These are phyloP conservation scores for Phytophthora pluvialis DNA, from an alignment of 352 stramenopile genomes.

Conservation along the genomic window DNA sequence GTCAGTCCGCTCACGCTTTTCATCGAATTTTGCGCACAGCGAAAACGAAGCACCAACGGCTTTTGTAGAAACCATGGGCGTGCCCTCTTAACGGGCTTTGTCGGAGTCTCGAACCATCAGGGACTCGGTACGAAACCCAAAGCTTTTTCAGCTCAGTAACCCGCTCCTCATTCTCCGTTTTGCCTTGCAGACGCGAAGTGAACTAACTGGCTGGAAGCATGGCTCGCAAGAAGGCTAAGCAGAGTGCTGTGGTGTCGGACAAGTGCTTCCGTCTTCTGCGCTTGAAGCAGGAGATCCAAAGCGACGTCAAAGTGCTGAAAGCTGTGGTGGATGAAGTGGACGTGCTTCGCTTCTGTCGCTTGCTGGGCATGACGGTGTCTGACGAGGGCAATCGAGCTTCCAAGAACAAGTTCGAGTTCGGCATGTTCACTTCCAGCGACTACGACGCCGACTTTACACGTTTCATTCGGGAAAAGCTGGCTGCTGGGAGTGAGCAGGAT, in stretches of 20 bases:
- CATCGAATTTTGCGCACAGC: neutral
- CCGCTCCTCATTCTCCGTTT: slow-evolving; percentile 24
- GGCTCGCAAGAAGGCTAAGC: slow-evolving; percentile 13
- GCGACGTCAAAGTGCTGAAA: slow-evolving; percentile 66
- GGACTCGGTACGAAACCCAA: neutral
- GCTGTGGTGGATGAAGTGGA: slow-evolving; percentile 68
- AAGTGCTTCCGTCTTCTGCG: slow-evolving; percentile 64
- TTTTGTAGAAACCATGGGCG: neutral
- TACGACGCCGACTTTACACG: slow-evolving; percentile 70
- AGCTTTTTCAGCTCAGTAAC: neutral
- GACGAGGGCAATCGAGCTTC: slow-evolving; percentile 16
- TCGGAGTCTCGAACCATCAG: slow-evolving; percentile 5
- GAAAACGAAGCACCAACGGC: neutral
- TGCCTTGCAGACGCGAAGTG: slow-evolving; percentile 14
- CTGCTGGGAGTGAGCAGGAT: neutral
- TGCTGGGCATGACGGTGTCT: slow-evolving; percentile 47
- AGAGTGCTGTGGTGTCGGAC: neutral
- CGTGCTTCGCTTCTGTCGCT: slow-evolving; percentile 61
- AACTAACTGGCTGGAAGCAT: slow-evolving; percentile 13
- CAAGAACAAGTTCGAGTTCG: slow-evolving; percentile 50
- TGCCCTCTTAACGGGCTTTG: neutral
- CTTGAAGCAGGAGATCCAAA: slow-evolving; percentile 54
- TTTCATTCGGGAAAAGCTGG: slow-evolving; percentile 56
- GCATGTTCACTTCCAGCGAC: slow-evolving; percentile 45
- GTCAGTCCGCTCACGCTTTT: neutral